Evolutionary conservation across 768 basidiomycete genomes (phyloP), one percentile per base, ranked within the genome.

Genomic region (Leccinellum luteum): DNA sequence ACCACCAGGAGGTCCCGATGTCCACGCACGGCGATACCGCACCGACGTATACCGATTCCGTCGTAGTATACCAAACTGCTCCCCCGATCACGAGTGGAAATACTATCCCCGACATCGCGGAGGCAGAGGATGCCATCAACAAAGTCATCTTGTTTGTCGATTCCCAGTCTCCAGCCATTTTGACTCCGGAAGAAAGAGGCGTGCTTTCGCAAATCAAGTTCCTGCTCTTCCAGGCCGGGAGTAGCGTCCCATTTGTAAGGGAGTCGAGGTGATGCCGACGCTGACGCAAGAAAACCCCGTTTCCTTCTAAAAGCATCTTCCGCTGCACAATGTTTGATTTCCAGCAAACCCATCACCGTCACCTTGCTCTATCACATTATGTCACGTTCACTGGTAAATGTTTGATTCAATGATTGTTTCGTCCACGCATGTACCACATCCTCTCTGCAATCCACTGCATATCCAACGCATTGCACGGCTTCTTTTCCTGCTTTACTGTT

Each of bases 111-210:
- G 75, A 78, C 50, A 65, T 78, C n/a, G 65, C 70, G 1, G 80
- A 84, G 51, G 85, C 80, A 2, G 81, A 86, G 51, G 77, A 78
- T 10, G 79, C 83, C 25, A 69, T 86, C 52, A 78, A 82, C 66
- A 81, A 74, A 60, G 73, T 87, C 56, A 76, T 86, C 60, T 45
- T 71, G 13, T 87, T 79, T 59, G 67, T 86, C 59, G 81, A 85
- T 66, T 70, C 74, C 31, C 75, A 73, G 49, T 61, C 66, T 41
- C 68, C 68, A 9, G 47, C 63, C 21, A 59, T 75, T 7, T 57
- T 78, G 60, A 68, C 66, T 38, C 51, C 55, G 8, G 70, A 65
- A 51, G 79, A 80, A 62, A 77, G 76, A 47, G 68, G 68, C 51
- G 67, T 66, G 27, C 79, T 86, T 44, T 60, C 69, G 19, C 73